Evolutionary conservation across 2,329 filamentous ascomycete genomes (phyloP).

Genomic region (Phialophora chinensis): DNA sequence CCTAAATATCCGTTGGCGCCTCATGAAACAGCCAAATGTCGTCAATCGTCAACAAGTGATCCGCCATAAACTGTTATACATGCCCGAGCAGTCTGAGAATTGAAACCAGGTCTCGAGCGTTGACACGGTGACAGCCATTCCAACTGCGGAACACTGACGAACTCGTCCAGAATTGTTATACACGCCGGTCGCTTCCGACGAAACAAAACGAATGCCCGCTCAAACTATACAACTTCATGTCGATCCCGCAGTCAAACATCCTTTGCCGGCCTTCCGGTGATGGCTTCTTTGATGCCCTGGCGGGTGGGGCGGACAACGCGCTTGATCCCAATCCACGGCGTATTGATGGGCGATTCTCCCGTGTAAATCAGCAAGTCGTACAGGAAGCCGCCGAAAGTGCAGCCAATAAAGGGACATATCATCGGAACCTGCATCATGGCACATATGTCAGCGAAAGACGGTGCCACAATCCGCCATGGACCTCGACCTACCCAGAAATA

Average conservation of each 20-base stretch:
- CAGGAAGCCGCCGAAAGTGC: conserved; percentile 63
- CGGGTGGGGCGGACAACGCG: conserved; percentile 47
- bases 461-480: not conserved
- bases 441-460: conserved; percentile 7
- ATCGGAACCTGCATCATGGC: conserved; percentile 62
- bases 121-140: not conserved
- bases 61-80: not conserved
- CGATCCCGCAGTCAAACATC: conserved; percentile 22
- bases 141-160: not conserved
- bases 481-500: conserved; percentile 65
- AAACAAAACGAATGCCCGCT: not conserved
- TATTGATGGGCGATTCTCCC: conserved; percentile 68
- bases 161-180: not conserved
- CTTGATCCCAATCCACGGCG: conserved; percentile 63
- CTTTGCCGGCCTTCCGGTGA: conserved; percentile 32
- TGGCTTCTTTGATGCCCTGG: conserved; percentile 34
- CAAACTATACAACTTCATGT: not conserved
- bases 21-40: not conserved
- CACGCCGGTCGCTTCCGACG: not conserved
- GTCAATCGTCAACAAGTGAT: not conserved
- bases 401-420: conserved; percentile 68
- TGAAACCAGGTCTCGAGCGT: not conserved
- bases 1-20: not conserved
- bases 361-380: conserved; percentile 69
- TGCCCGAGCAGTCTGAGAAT: not conserved